Evolutionary conservation across 2,329 filamentous ascomycete species (phyloP).

Genomic region (Epichloe scottii): DNA sequence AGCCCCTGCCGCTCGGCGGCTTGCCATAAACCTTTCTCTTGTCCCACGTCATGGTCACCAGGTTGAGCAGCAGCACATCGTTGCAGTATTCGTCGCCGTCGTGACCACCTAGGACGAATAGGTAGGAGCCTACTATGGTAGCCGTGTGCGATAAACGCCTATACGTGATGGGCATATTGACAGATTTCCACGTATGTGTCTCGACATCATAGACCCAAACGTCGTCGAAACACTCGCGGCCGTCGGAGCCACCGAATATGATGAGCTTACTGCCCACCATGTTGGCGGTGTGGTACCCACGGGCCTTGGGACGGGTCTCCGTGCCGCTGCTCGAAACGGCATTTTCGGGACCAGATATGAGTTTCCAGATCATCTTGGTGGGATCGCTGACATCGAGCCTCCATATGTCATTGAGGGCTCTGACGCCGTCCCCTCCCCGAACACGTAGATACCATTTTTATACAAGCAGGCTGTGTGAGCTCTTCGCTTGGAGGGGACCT

Average conservation of each 20-base stretch:
- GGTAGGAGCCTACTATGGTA: conserved; percentile 56
- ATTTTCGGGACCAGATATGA: conserved; percentile 40
- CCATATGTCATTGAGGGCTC: conserved; percentile 60
- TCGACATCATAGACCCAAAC: conserved; percentile 64
- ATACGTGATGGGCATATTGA: conserved; percentile 47
- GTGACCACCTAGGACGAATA: conserved; percentile 59
- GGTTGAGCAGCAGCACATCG: conserved; percentile 54
- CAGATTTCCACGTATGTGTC: conserved; percentile 43
- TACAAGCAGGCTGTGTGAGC: conserved; percentile 62
- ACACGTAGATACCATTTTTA: conserved; percentile 60
- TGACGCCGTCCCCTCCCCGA: conserved; percentile 58
- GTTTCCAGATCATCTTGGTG: conserved; percentile 55
- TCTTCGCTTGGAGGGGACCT: conserved; percentile 45
- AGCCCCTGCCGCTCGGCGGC: conserved; percentile 50
- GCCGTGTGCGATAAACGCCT: conserved; percentile 55
- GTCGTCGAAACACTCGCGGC: conserved; percentile 59
- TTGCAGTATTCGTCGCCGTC: conserved; percentile 59
- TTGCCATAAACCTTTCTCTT: conserved; percentile 51
- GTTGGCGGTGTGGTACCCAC: conserved; percentile 61
- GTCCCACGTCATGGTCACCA: conserved; percentile 66
- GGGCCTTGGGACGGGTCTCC: conserved; percentile 44
- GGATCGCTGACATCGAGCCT: conserved; percentile 55
- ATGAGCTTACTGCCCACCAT: conserved; percentile 63
- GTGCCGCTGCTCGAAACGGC: conserved; percentile 14
- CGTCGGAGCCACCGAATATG: conserved; percentile 58